Base-by-base conservation (phyloP, 2,329 filamentous ascomycete species). In the Ophiostoma ips region DNA sequence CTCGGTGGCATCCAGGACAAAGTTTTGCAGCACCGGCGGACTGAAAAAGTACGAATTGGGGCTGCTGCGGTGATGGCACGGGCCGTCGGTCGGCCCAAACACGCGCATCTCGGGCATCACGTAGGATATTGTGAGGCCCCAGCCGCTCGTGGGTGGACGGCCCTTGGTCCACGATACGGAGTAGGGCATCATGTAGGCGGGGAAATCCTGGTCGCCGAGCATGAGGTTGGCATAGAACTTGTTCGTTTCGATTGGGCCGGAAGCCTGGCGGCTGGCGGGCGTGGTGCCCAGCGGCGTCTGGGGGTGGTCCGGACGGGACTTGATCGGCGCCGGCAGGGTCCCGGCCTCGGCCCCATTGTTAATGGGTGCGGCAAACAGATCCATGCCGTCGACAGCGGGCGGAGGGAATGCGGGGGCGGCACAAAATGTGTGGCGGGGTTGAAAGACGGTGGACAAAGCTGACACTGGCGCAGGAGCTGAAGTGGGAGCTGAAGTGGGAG, bases 201-300 rank as follows among this genome's bases (percentile, higher is more conserved):
- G 75, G 7, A 75, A 74, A 5, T 71, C 76, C 63, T 94, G 87
- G 40, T 72, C 73, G 5, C 80, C 83, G 0, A 95, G 70, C 62
- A 87, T 87, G 55, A 92, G 79, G 59, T 92, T 92, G 57, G 81
- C 73, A 58, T 85, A 87, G 62, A 88, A 89, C 60, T 86, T 89
- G 69, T 89, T 90, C 21, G 85, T 90, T 46, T 77, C 70, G 43
- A 86, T 66, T 3, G 81, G 77, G 0, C 62, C 61, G 1, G 43
- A 31, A 15, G 43, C 43, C 16, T 45, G 31, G 43, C 44, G 44
- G 44, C 44, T 36, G 33, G 13, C 33, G 6, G 44, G 19, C 18
- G 44, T 46, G 11, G 44, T 36, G 5, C 44, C 44, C 18, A 46
- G 44, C 19, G 44, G 44, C 18, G 72, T 65, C 24, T 76, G 76